phyloP scores from a whole-genome alignment of 1,284 basidiomycete species.

The Coniferiporia sulphurascens region DNA sequence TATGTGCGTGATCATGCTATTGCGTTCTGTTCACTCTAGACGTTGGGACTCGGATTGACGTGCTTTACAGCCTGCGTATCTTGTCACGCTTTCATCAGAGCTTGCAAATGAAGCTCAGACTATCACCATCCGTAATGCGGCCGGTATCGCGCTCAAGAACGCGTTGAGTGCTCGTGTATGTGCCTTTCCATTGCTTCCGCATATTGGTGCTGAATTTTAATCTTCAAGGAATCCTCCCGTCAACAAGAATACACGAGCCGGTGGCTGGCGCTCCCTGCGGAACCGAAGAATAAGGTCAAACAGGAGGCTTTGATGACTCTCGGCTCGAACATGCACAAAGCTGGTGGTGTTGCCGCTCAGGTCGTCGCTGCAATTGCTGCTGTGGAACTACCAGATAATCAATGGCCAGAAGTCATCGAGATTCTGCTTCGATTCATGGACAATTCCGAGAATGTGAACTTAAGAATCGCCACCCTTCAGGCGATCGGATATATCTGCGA shows the following conservation, averaged over 20 bases:
- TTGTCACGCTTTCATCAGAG: slow-evolving; percentile 81
- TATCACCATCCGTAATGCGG: slow-evolving; percentile 86
- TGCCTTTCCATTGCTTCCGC: slow-evolving; percentile 23
- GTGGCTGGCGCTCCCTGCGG: slow-evolving; percentile 76
- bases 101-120: slow-evolving; percentile 70
- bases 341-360: slow-evolving; percentile 87
- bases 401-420: slow-evolving; percentile 91
- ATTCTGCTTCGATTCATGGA: slow-evolving; percentile 85
- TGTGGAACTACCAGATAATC: slow-evolving; percentile 83
- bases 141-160: slow-evolving; percentile 97
- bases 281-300: slow-evolving; percentile 82
- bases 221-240: slow-evolving; percentile 66
- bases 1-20: slow-evolving; percentile 51
- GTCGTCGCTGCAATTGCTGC: slow-evolving; percentile 92
- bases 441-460: slow-evolving; percentile 68
- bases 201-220: slow-evolving; percentile 9
- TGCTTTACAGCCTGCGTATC: slow-evolving; percentile 71
- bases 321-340: slow-evolving; percentile 66
- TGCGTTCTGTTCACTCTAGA: neutral
- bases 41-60: neutral
- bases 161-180: slow-evolving; percentile 84
- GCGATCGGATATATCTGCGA: slow-evolving; percentile 98
- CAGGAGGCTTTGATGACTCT: slow-evolving; percentile 82
- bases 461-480: slow-evolving; percentile 89
- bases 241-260: slow-evolving; percentile 73